phyloP scores from a whole-genome alignment of 2,329 filamentous ascomycete species.

The Venturia effusa region DNA sequence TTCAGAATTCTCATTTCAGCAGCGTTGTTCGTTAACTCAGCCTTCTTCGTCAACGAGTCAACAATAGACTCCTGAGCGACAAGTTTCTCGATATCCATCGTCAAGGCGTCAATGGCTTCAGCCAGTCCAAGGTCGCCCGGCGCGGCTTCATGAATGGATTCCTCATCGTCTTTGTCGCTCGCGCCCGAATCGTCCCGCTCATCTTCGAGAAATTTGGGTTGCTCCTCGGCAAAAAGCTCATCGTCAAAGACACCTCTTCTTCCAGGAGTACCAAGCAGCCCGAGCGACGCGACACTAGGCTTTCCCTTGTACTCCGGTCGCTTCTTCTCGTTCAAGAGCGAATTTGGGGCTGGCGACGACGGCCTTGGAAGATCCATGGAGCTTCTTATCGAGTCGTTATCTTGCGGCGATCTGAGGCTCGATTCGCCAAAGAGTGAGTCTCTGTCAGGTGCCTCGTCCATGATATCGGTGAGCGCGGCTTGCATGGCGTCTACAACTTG shows the following conservation, averaged over 20 bases:
- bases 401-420: slow-evolving; percentile 42
- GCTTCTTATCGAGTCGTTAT: slow-evolving; percentile 50
- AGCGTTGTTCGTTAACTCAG: slow-evolving; percentile 92
- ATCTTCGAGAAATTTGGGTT: slow-evolving; percentile 74
- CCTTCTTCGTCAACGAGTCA: slow-evolving; percentile 83
- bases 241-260: slow-evolving; percentile 91
- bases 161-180: slow-evolving; percentile 50
- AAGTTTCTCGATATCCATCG: slow-evolving; percentile 81
- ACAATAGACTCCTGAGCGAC: slow-evolving; percentile 81
- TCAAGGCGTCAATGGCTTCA: slow-evolving; percentile 83
- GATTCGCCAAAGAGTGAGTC: slow-evolving; percentile 54
- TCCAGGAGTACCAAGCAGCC: slow-evolving; percentile 76
- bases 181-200: slow-evolving; percentile 65
- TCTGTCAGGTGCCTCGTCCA: slow-evolving; percentile 61
- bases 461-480: slow-evolving; percentile 80
- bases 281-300: slow-evolving; percentile 82
- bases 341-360: neutral
- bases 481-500: slow-evolving; percentile 89
- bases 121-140: slow-evolving; percentile 88
- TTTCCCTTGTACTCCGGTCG: slow-evolving; percentile 42
- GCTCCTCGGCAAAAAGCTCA: slow-evolving; percentile 84
- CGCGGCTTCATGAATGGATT: slow-evolving; percentile 86
- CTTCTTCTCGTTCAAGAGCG: neutral
- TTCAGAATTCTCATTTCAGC: slow-evolving; percentile 83
- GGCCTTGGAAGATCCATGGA: slow-evolving; percentile 45